These are phyloP conservation scores for Russula foetens DNA, from an alignment of 768 basidiomycete genomes.

Conservation along the genomic window DNA sequence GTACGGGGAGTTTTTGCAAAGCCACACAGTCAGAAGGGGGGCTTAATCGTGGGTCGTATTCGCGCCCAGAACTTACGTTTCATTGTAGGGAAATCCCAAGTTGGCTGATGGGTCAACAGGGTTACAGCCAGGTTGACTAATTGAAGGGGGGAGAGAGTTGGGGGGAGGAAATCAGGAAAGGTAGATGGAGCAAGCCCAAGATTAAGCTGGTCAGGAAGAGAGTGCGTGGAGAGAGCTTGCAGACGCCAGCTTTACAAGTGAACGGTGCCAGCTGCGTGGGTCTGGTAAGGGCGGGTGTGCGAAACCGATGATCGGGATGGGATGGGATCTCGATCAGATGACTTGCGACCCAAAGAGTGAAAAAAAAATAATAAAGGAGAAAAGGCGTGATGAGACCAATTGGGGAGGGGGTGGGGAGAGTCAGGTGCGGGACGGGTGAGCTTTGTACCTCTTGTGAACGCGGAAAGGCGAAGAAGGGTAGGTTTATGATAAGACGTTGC, in stretches of 20 bases:
- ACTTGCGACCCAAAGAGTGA: slow-evolving; percentile 7
- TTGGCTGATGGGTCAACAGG: slow-evolving; percentile 12
- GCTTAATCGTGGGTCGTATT: neutral
- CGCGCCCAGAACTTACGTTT: slow-evolving; percentile 14
- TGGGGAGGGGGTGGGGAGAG: neutral
- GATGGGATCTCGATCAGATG: slow-evolving; percentile 17
- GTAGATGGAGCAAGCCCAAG: slow-evolving; percentile 7
- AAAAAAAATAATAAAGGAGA: neutral
- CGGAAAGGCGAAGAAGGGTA: slow-evolving; percentile 1
- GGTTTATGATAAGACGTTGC: slow-evolving; percentile 10
- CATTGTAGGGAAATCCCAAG: slow-evolving; percentile 21
- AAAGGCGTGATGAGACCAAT: slow-evolving; percentile 8
- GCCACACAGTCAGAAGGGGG: neutral
- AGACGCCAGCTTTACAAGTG: slow-evolving; percentile 8
- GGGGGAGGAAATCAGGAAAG: neutral
- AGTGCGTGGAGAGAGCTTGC: slow-evolving; percentile 7
- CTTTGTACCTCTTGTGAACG: slow-evolving; percentile 3
- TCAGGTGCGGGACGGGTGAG: slow-evolving; percentile 4
- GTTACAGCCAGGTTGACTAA: slow-evolving; percentile 20
- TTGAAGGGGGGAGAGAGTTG: neutral
- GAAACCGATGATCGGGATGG: slow-evolving; percentile 21
- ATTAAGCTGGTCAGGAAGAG: slow-evolving; percentile 11
- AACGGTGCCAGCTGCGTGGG: slow-evolving; percentile 12
- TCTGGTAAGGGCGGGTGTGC: slow-evolving; percentile 9
- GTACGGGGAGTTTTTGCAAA: neutral